Evolutionary conservation across 2,329 filamentous ascomycete genomes (phyloP), one percentile per base, ranked within the genome.

Genomic region (Epichloe sylvatica): DNA sequence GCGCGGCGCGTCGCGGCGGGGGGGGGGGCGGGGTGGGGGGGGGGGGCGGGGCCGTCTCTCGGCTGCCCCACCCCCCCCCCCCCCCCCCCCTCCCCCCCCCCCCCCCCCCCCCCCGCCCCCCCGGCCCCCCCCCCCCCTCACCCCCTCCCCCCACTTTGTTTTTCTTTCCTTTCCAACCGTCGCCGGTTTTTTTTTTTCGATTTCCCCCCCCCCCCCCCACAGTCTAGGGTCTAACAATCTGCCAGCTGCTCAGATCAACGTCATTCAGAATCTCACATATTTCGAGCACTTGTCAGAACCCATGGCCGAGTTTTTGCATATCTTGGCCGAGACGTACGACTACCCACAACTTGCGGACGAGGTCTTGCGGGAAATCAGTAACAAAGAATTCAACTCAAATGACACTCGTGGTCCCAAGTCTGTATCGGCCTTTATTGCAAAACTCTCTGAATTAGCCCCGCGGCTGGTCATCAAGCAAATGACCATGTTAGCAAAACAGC

Each of bases 231-330:
- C 63, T 68, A 49, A 72, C 54, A 44, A 23, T 5, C 23, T 39
- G 12, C 8, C 59, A 94, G 87, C 86, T 47, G 92, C 92, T 2
- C 92, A 98, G 74, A 97, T 94, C 45, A 94, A 90, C 43, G 94
- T 98, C 60, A 90, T 97, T 49, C 92, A 98, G 66, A 97, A 92
- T 62, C 70, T 98, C 56, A 95, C 92, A 5, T 98, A 98, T 64
- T 98, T 97, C 60, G 92, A 98, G 68, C 92, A 98, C 66, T 71
- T 98, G n/a, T 91, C 92, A 0, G 92, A 98, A 62, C 92, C 92
- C 1, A 98, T 98, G 92, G 92, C 92, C 34, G 94, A 98, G 64
- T 95, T 98, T 59, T 72, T 98, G 4, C 88, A 97, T 59, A 98
- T 97, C 60, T 74, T 98, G 25, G 84, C 90, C 1, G 90, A 97